Base-by-base conservation (phyloP, 1,284 basidiomycete genomes). In the Athelia psychrophila region DNA sequence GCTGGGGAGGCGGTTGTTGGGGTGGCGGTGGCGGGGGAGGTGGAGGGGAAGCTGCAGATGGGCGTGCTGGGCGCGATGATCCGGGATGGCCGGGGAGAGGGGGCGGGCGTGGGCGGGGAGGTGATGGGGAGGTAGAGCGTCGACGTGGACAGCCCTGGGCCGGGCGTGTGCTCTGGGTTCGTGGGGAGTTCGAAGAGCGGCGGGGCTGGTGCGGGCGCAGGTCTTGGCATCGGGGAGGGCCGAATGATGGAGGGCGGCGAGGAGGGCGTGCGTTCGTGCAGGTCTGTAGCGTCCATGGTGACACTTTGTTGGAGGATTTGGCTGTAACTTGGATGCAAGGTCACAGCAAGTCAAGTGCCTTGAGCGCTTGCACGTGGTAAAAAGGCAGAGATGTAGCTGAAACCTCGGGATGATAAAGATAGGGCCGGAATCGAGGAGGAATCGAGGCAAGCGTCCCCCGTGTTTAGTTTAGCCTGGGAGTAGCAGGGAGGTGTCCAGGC, bases 81-180 rank as follows among this genome's bases (percentile, higher is more conserved):
- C 30, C 51, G 57, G 20, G 30, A 15, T 76, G 76, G 72, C 9
- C 67, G 68, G 22, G 85, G 84, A 0, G 86, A 88, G 1, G 86
- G 84, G 8, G 83, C 83, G 10, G 86, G 86, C 0, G 86, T 88
- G 1, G 86, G 86, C 0, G 85, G 86, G 1, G 83, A 79, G 42
- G 75, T 70, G 38, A 83, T 72, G 38, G 84, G 83, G 64, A 85
- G 76, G 65, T 78, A 83, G 10, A 83, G 62, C 2, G 70, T 72
- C 16, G 44, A 8, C 20, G 38, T 72, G 5, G 44, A 42, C n/a
- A 16, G 6, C 6, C 38, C n/a, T 22, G n/a, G 38, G 16, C 9
- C 38, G 9, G 20, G 16, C 6, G n/a, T 42, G 6, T 6, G n/a
- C 6, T 6, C 9, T 42, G 38, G 38, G 38, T 42, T 5, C 8